Conservation (phyloP, 2,329 filamentous ascomycete species). For the Diaporthe aspalathi region DNA sequence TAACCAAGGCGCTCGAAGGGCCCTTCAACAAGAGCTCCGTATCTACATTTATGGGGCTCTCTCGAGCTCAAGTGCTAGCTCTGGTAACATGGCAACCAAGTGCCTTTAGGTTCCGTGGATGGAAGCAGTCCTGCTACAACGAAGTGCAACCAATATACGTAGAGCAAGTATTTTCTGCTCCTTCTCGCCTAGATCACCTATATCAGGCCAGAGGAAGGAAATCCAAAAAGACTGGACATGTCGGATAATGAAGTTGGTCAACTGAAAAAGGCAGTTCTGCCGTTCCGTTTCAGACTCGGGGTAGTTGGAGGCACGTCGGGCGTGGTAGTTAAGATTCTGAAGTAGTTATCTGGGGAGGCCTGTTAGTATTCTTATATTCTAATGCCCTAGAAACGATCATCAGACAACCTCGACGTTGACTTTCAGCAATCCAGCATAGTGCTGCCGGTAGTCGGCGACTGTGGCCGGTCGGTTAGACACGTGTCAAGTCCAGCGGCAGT, state of each 20-base stretch:
- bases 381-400: too few relatives aligned
- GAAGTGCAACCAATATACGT: too few relatives aligned
- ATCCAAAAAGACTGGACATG: neutral
- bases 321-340: neutral
- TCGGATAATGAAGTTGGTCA: neutral
- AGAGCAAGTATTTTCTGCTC: neutral
- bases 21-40: too few relatives aligned
- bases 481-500: neutral
- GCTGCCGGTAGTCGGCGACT: neutral
- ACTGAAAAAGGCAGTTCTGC: neutral
- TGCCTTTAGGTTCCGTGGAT: too few relatives aligned
- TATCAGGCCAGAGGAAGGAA: neutral
- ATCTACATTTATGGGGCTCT: too few relatives aligned
- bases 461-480: neutral
- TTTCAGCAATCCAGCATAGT: neutral
- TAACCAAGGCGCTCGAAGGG: too few relatives aligned
- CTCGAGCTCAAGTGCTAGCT: too few relatives aligned
- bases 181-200: accelerated
- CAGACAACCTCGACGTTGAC: neutral
- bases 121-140: too few relatives aligned
- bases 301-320: neutral
- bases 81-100: too few relatives aligned
- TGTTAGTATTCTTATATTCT: neutral
- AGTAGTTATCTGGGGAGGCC: neutral
- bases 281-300: neutral